phyloP scores from a whole-genome alignment of 179 eudicot species.

The Gypsophila paniculata region DNA sequence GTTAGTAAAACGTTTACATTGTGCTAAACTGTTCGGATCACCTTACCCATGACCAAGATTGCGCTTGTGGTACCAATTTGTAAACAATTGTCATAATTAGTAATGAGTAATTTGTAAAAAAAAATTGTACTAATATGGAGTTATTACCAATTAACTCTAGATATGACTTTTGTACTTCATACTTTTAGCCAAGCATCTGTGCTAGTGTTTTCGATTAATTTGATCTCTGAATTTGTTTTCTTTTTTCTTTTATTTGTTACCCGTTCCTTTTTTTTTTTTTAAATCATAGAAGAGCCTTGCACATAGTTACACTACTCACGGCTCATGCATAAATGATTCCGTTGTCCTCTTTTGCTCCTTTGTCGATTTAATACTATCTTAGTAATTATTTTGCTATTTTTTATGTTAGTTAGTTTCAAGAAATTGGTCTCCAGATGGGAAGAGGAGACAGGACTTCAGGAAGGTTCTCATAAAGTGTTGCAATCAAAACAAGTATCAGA shows the following conservation, averaged over 20 bases:
- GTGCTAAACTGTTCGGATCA: too few species aligned
- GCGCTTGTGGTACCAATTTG: too few species aligned
- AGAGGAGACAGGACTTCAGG: constrained; percentile 48
- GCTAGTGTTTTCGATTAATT: neutral
- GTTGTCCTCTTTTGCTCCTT: neutral
- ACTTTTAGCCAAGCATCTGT: neutral
- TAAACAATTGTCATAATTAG: too few species aligned
- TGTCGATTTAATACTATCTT: neutral
- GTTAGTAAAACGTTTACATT: too few species aligned
- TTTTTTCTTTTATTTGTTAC: too few species aligned
- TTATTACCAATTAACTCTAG: too few species aligned
- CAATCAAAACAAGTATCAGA: constrained; percentile 34
- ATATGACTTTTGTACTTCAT: neutral
- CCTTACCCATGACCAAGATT: too few species aligned
- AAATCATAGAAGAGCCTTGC: neutral
- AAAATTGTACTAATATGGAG: too few species aligned
- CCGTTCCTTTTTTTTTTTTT: too few species aligned
- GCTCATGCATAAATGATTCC: neutral
- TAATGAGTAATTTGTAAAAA: too few species aligned
- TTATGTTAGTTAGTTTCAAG: constrained; percentile 55
- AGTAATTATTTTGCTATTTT: constrained; percentile 6
- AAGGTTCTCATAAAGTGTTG: constrained; percentile 27
- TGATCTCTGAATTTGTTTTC: neutral
- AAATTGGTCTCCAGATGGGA: constrained; percentile 61
- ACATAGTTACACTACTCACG: neutral